A percentile compares a stretch with the other conserved stretches of the same genome.
These are phyloP conservation scores for Tricholoma matsutake DNA, from an alignment of 768 basidiomycete genomes.

Conservation along the genomic window DNA sequence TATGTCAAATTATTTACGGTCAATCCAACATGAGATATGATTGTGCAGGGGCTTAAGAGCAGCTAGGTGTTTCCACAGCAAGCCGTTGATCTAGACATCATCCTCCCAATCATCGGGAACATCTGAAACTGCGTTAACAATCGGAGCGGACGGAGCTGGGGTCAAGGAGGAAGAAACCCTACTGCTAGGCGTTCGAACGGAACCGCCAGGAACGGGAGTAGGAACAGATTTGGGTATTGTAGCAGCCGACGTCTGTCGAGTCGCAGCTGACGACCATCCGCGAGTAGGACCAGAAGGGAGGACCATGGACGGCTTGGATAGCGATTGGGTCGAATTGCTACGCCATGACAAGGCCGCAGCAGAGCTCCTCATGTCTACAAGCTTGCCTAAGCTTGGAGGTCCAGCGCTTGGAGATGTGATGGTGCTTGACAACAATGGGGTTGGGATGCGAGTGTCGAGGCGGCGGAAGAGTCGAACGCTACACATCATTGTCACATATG, in stretches of 20 bases:
- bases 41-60: too few relatives aligned
- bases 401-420: constrained; percentile 29
- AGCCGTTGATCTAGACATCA: constrained; percentile 28
- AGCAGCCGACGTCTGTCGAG: background rate
- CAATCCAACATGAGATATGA: too few relatives aligned
- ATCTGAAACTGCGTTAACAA: constrained; percentile 12
- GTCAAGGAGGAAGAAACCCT: background rate
- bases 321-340: constrained; percentile 6
- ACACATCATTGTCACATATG: background rate
- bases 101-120: constrained; percentile 61
- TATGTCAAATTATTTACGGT: too few relatives aligned
- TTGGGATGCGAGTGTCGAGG: constrained; percentile 78
- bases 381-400: constrained; percentile 51
- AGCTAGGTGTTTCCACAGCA: too few relatives aligned
- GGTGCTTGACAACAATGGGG: constrained; percentile 59
- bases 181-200: background rate
- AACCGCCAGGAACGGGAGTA: background rate
- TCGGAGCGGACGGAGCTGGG: constrained; percentile 14
- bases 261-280: background rate
- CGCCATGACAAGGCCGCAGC: constrained; percentile 22
- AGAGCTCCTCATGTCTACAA: constrained; percentile 48
- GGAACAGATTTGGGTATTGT: background rate
- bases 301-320: constrained; percentile 1
- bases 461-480: constrained; percentile 79
- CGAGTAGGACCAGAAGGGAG: background rate